A percentile compares a stretch with the other conserved stretches of the same genome.
Evolutionary conservation across 2,329 filamentous ascomycete genomes (phyloP).

Genomic region (Pseudogymnoascus sp.): DNA sequence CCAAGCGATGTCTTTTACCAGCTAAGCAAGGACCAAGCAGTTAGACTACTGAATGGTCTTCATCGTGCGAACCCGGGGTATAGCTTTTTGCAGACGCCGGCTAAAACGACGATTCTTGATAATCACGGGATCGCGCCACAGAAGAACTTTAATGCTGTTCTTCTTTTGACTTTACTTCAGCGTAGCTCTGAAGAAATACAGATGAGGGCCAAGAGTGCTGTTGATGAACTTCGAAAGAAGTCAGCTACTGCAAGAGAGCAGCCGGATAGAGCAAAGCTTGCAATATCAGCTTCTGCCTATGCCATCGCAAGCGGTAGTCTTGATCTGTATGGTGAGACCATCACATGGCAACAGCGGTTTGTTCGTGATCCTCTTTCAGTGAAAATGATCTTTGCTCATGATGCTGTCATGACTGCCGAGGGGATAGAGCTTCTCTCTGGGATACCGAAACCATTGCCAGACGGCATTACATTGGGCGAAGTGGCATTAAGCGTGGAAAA

Average conservation of each 20-base stretch:
- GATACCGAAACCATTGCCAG: constrained; percentile 28
- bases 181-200: constrained; percentile 10
- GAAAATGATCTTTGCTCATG: constrained; percentile 22
- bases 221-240: constrained; percentile 17
- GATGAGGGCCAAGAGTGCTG: constrained; percentile 6
- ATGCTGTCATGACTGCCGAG: constrained; percentile 21
- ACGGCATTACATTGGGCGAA: constrained; percentile 17
- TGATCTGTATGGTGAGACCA: constrained; percentile 25
- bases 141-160: constrained; percentile 12
- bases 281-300: constrained; percentile 25
- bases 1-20: constrained; percentile 14
- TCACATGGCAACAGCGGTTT: constrained; percentile 33
- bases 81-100: constrained; percentile 10
- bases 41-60: constrained; percentile 13
- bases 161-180: constrained; percentile 15
- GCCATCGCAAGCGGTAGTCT: constrained; percentile 31
- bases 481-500: constrained; percentile 13
- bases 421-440: constrained; percentile 24
- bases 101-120: constrained; percentile 11
- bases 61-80: constrained; percentile 3
- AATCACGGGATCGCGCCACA: constrained; percentile 1
- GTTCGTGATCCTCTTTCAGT: constrained; percentile 31
- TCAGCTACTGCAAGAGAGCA: constrained; percentile 22
- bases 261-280: constrained; percentile 26
- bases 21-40: constrained; percentile 12